Base-by-base conservation (phyloP, 345 rosid genomes). In the Salix exigua region DNA sequence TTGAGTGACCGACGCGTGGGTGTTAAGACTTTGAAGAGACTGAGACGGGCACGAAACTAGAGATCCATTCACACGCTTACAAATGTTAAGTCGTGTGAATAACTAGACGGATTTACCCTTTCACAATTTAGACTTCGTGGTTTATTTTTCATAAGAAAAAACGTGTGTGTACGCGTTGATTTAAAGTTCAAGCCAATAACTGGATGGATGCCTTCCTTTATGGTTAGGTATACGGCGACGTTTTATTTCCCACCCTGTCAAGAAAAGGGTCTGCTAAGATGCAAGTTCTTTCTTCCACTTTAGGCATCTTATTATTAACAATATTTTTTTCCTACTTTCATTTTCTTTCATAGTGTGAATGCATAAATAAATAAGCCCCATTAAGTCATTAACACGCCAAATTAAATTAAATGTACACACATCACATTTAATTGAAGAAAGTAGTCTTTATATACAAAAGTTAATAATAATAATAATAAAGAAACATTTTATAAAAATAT, bases 111-210 rank as follows among this genome's bases (percentile, higher is more conserved):
- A 18, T 19, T 0, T 51, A 0, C 6, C 58, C 58, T 51, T 50
- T 50, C 1, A 18, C 19, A 19, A 51, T 51, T 51, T 51, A 5
- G 55, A 2, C 7, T 66, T 33, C 17, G 7, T 6, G 4, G 1
- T 18, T 18, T 18, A 0, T 18, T 50, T 50, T 6, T 18, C 0
- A 0, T 18, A 1, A 18, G 6, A 33, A 33, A 33, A 1, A 6
- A 18, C 19, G n/a, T 51, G 7, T 1, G 31, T 14, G 30, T 10
- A 68, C 9, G 28, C 71, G 51, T 30, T n/a, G 71, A 44, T 7
- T 33, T 37, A 65, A 28, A 65, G 33, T 25, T 62, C 28, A 19
- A 46, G 13, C 17, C 2, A 1, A 9, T 21, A 31, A 65, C 18
- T 70, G 2, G 58, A 19, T 6, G 73, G 60, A 31, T 53, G 10